Evolutionary conservation across 2,329 filamentous ascomycete genomes (phyloP).

Genomic region (Arthrobotrys entomopaga): DNA sequence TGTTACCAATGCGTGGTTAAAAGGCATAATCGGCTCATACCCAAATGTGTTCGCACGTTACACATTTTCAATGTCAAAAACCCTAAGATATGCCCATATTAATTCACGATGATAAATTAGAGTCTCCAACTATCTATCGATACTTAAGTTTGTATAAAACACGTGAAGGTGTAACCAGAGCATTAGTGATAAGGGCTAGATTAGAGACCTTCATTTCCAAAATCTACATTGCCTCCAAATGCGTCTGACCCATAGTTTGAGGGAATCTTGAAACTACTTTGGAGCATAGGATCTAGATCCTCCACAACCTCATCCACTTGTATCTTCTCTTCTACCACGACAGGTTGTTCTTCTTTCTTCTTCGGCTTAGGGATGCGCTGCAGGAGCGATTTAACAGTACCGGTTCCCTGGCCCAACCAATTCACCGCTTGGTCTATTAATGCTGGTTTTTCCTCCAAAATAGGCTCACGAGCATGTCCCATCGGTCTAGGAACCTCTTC

Average conservation of each 20-base stretch:
- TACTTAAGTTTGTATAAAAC: too few relatives aligned
- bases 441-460: background rate
- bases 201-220: slow-evolving; percentile 26
- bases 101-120: too few relatives aligned
- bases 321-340: background rate
- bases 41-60: too few relatives aligned
- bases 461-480: slow-evolving; percentile 23
- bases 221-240: slow-evolving; percentile 11
- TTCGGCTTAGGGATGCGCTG: slow-evolving; percentile 16
- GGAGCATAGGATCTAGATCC: background rate
- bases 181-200: too few relatives aligned
- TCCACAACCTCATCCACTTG: slow-evolving; percentile 1
- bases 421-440: slow-evolving; percentile 3
- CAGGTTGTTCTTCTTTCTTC: background rate
- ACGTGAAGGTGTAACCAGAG: too few relatives aligned
- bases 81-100: too few relatives aligned
- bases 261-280: slow-evolving; percentile 12
- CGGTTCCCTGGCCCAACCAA: slow-evolving; percentile 13
- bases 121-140: too few relatives aligned
- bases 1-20: too few relatives aligned
- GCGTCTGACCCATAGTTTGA: slow-evolving; percentile 4
- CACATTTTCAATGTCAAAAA: too few relatives aligned
- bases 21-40: too few relatives aligned
- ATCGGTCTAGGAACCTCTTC: slow-evolving; percentile 9
- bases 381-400: slow-evolving; percentile 18